phyloP scores from a whole-genome alignment of 2,329 filamentous ascomycete genomes.

The Botryotinia globosa region DNA sequence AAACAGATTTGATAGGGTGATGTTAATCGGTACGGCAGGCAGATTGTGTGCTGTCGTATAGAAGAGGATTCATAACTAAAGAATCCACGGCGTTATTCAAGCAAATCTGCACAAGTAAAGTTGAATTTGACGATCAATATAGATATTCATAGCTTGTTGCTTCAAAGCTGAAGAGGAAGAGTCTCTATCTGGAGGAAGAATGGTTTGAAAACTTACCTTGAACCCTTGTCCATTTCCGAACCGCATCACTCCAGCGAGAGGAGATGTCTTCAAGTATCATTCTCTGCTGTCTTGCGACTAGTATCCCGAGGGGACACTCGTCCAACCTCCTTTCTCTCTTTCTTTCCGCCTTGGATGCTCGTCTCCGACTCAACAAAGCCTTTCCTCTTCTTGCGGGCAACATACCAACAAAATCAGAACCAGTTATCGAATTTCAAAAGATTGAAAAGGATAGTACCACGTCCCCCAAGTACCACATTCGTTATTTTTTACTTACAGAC shows the following conservation, averaged over 20 bases:
- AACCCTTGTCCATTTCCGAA: not conserved
- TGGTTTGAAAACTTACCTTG: not conserved
- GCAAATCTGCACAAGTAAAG: not conserved
- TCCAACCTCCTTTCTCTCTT: not conserved
- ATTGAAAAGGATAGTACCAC: not conserved
- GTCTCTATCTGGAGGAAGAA: not conserved
- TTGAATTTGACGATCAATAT: not conserved
- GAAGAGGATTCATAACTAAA: not conserved
- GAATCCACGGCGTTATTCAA: not conserved
- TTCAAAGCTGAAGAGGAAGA: not conserved
- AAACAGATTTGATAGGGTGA: not conserved
- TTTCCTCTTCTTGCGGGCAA: not conserved
- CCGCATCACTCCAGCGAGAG: not conserved
- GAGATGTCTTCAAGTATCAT: not conserved
- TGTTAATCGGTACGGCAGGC: not conserved
- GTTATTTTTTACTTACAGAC: not conserved
- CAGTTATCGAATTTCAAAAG: not conserved
- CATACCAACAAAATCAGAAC: not conserved
- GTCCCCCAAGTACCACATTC: not conserved
- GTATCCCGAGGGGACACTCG: not conserved
- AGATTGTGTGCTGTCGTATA: not conserved
- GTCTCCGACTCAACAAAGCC: not conserved
- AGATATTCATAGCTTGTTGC: not conserved
- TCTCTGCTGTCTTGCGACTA: not conserved
- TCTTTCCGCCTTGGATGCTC: not conserved